A percentile compares a stretch with the other conserved stretches of the same genome.
phyloP scores from a whole-genome alignment of 1,284 basidiomycete species.

The Melampsora larici-populina region DNA sequence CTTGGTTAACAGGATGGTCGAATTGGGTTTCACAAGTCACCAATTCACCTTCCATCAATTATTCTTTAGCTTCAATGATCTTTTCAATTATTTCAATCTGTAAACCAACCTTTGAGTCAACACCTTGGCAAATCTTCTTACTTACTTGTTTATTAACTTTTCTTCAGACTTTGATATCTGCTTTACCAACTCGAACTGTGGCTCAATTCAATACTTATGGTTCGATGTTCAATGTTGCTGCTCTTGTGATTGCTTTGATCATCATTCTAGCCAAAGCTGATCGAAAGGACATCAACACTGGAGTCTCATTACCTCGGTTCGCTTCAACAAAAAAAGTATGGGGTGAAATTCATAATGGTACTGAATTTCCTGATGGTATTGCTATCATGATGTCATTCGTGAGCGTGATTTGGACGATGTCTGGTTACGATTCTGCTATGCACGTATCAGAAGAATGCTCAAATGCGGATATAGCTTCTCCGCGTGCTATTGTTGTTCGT shows the following conservation, averaged over 20 bases:
- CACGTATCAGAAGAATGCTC: neutral
- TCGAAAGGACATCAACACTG: neutral
- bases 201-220: neutral
- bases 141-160: slow-evolving; percentile 41
- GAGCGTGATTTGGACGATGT: neutral
- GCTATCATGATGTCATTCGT: neutral
- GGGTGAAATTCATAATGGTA: neutral
- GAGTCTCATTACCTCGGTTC: neutral
- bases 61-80: slow-evolving; percentile 72
- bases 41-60: slow-evolving; percentile 70
- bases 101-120: neutral
- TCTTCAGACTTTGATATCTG: neutral
- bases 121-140: slow-evolving; percentile 43
- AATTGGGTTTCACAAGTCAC: slow-evolving; percentile 64
- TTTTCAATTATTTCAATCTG: slow-evolving; percentile 65
- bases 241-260: neutral
- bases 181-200: neutral
- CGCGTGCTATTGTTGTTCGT: neutral
- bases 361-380: neutral
- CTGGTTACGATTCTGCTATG: neutral
- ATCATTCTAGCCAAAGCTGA: neutral
- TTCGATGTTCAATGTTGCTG: neutral
- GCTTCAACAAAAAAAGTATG: neutral
- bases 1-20: slow-evolving; percentile 71
- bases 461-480: neutral